Base-by-base conservation (phyloP, 1,139 yeast species). In the Saccharomycopsis hybrid region DNA sequence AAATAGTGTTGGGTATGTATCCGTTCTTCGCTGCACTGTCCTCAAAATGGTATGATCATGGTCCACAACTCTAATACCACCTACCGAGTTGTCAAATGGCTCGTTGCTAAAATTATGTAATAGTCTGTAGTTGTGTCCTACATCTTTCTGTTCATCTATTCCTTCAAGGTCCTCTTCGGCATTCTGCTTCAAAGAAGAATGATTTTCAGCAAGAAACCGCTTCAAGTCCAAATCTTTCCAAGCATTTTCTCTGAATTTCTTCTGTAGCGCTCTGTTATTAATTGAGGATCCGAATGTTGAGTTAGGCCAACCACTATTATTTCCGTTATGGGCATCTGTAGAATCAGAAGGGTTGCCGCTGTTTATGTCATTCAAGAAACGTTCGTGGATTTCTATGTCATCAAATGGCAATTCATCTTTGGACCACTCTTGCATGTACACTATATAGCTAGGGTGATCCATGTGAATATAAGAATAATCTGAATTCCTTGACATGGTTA, bases 351-450 rank as follows among this genome's bases (percentile, higher is more conserved):
- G 24, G 37, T 8, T 18, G 9, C 18, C 37, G 25, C 18, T 29
- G 35, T 25, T 29, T 5, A 41, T 45, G 4, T 50, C 33, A 5
- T 59, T 27, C 3, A 51, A 35, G 33, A 42, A 46, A 29, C 46
- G 44, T 9, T 55, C 55, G 2, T 56, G 55, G 8, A 65, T 56
- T 18, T 69, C 73, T 1, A 70, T 60, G 31, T 66, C 69, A 46
- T 70, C 74, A 53, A 59, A 65, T 1, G 68, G 68, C 4, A 70
- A 57, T 32, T 56, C 60, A 44, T 69, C 72, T 8, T 57, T 56
- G 3, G 63, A 63, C 75, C 74, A 71, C 39, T 60, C 60, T 42
- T 69, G 67, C 29, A 62, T 58, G 50, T 67, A 67, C 2, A 66
- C 57, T 1, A 65, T 66, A 44, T 68, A 64, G 33, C 62, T 64